These are phyloP conservation scores for Agaricales sp. DNA, from an alignment of 1,284 basidiomycete species.

Conservation along the genomic window DNA sequence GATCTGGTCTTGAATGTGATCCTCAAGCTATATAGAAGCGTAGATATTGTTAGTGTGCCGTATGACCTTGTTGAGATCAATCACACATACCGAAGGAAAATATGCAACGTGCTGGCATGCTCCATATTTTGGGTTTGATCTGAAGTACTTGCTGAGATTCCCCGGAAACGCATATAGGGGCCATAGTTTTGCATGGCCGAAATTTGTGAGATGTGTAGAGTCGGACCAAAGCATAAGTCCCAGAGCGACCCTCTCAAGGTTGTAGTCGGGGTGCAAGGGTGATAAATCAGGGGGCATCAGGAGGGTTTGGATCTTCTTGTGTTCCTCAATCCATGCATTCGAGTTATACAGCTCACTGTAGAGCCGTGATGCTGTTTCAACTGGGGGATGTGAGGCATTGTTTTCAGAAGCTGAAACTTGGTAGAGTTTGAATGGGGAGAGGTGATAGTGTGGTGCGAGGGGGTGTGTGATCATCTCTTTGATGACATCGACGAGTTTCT, in stretches of 20 bases:
- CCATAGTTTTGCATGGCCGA: constrained; percentile 22
- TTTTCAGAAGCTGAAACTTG: too few relatives aligned
- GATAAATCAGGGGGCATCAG: too few relatives aligned
- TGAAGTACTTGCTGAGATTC: constrained; percentile 22
- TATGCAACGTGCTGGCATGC: constrained; percentile 21
- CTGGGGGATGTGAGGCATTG: too few relatives aligned
- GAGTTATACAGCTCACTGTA: too few relatives aligned
- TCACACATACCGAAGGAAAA: constrained; percentile 17
- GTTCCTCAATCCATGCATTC: too few relatives aligned
- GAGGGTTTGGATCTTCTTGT: too few relatives aligned
- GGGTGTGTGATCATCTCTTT: too few relatives aligned
- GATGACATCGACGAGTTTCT: too few relatives aligned
- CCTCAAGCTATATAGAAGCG: constrained; percentile 13
- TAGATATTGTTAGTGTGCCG: constrained; percentile 9
- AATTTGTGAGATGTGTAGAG: constrained; percentile 20
- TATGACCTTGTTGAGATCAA: background rate
- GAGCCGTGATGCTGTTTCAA: too few relatives aligned
- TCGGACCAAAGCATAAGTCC: constrained; percentile 23
- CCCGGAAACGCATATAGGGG: constrained; percentile 23
- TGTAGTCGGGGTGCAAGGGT: background rate
- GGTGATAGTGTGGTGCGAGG: too few relatives aligned
- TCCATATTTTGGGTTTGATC: constrained; percentile 12
- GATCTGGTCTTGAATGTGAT: too few relatives aligned
- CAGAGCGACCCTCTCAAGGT: background rate
- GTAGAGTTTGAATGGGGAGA: too few relatives aligned